Conservation (phyloP, 306 rosid species). For the Rubus idaeus region DNA sequence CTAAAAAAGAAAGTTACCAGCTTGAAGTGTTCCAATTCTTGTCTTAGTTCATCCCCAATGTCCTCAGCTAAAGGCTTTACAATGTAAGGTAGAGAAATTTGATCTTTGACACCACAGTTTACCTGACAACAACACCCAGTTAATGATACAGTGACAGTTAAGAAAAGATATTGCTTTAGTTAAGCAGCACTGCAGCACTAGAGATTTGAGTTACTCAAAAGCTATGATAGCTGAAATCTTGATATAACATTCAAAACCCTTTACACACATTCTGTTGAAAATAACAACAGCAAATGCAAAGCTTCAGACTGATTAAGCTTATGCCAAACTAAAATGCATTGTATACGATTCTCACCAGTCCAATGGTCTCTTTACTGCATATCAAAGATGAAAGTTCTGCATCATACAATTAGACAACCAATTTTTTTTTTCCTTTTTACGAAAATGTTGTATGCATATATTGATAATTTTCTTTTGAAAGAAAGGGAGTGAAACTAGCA, state of each 20-base stretch:
- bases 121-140: slow-evolving; percentile 20
- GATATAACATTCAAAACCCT: neutral
- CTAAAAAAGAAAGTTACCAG: slow-evolving; percentile 8
- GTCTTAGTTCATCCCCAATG: slow-evolving; percentile 21
- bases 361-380: neutral
- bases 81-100: neutral
- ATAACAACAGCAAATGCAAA: neutral
- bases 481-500: neutral
- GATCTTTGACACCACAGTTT: slow-evolving; percentile 17
- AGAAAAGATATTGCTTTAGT: neutral
- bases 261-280: neutral
- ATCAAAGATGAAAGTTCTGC: too few relatives aligned
- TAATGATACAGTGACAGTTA: neutral
- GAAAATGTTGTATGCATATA: neutral
- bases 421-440: neutral
- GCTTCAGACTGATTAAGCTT: neutral
- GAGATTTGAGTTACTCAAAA: neutral
- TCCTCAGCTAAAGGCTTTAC: slow-evolving; percentile 17
- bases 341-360: neutral
- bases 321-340: neutral
- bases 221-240: neutral
- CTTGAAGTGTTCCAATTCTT: slow-evolving; percentile 31
- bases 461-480: neutral
- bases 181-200: slow-evolving; percentile 3
- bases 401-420: neutral